These are phyloP conservation scores for Alternaria ethzedia DNA, from an alignment of 2,329 filamentous ascomycete species.

Conservation along the genomic window DNA sequence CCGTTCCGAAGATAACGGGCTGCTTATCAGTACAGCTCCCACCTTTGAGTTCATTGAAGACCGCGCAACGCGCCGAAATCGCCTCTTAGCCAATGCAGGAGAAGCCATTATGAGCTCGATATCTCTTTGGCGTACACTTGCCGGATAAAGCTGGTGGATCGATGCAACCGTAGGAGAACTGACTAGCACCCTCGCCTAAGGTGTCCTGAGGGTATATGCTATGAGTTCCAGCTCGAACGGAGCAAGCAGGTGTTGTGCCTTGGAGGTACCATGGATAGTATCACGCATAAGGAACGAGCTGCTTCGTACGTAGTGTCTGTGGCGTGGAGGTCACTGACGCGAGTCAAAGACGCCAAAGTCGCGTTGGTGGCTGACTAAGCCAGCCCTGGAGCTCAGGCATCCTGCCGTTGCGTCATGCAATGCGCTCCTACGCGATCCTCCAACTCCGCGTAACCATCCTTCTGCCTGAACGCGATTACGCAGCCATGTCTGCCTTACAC, in stretches of 20 bases:
- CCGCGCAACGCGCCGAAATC: neutral
- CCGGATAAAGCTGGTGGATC: neutral
- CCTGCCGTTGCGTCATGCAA: neutral
- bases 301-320: neutral
- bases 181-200: neutral
- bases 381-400: neutral
- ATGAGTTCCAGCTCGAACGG: too few species aligned
- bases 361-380: neutral
- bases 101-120: neutral
- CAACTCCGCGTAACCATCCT: neutral
- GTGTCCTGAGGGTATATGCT: neutral
- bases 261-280: neutral
- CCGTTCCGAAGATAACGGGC: conserved; percentile 18
- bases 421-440: neutral
- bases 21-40: conserved; percentile 15
- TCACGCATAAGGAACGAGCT: neutral
- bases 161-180: neutral
- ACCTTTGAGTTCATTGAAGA: neutral
- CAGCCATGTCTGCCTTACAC: neutral
- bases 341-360: neutral
- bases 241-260: neutral
- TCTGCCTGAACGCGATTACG: neutral
- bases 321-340: neutral
- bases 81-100: neutral
- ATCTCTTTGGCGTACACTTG: neutral